phyloP scores from a whole-genome alignment of 2,329 filamentous ascomycete species.

The Eurotiales sp. region DNA sequence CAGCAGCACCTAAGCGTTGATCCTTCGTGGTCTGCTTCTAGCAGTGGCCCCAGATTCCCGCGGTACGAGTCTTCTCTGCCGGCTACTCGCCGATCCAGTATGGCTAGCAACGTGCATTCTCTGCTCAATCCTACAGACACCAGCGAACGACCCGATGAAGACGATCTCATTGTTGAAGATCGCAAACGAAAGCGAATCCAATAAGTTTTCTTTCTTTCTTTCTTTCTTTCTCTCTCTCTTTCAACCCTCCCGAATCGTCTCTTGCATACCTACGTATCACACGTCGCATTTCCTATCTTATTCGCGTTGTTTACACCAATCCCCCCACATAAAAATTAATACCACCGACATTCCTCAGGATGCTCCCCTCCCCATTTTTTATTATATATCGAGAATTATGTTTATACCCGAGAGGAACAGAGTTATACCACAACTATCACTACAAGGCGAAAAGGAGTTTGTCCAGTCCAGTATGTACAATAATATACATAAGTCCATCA shows the following conservation, averaged over 20 bases:
- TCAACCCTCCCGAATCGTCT: neutral
- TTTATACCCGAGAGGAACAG: constrained; percentile 12
- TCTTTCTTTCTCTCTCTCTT: neutral
- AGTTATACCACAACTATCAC: neutral
- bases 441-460: constrained; percentile 10
- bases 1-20: constrained; percentile 42
- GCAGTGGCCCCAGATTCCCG: constrained; percentile 35
- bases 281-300: neutral
- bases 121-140: constrained; percentile 67
- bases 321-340: neutral
- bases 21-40: constrained; percentile 53
- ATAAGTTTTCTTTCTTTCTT: constrained; percentile 26
- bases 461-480: neutral
- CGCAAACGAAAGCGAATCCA: constrained; percentile 58
- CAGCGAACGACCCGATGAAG: constrained; percentile 62
- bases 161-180: constrained; percentile 55
- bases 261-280: neutral
- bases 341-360: neutral
- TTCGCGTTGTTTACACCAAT: neutral
- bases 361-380: neutral
- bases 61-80: constrained; percentile 46
- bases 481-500: constrained; percentile 1
- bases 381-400: constrained; percentile 3
- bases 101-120: constrained; percentile 67
- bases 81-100: constrained; percentile 64